phyloP scores from a whole-genome alignment of 176 grass and related monocot species.

The Miscanthus lutarioriparius region DNA sequence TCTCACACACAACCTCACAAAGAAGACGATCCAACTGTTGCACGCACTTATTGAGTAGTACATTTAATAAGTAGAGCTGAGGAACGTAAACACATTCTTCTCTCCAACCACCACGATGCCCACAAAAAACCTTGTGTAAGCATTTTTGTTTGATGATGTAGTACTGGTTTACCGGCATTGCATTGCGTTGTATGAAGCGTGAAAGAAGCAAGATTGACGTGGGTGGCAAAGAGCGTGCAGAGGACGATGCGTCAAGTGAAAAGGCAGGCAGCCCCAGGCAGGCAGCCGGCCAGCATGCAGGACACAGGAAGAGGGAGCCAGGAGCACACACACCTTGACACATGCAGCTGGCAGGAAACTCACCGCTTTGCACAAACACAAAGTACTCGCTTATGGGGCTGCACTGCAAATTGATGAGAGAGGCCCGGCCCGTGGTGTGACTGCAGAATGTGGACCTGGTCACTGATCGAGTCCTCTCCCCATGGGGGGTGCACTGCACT shows the following conservation, averaged over 20 bases:
- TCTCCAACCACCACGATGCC: neutral
- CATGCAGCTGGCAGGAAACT: conserved; percentile 36
- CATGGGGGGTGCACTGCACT: conserved; percentile 15
- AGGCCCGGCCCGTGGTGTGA: neutral
- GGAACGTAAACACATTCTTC: neutral
- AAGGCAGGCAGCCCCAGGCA: neutral
- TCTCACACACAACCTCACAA: neutral
- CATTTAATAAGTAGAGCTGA: neutral
- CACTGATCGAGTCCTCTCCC: neutral
- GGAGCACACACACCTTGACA: conserved; percentile 29
- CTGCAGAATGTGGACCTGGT: conserved; percentile 27
- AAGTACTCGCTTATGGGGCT: conserved; percentile 28
- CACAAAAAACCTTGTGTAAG: neutral
- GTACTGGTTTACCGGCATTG: neutral
- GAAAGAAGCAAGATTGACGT: neutral
- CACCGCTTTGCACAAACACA: conserved; percentile 39
- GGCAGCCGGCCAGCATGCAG: neutral
- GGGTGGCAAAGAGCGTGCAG: neutral
- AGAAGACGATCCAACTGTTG: neutral
- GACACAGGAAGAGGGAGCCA: neutral
- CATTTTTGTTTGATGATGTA: conserved; percentile 9
- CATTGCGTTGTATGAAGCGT: neutral
- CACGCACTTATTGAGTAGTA: neutral
- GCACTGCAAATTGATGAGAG: conserved; percentile 37
- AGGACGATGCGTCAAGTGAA: conserved; percentile 24